Evolutionary conservation across 345 rosid genomes (phyloP).

Genomic region (Lepidium didymum): DNA sequence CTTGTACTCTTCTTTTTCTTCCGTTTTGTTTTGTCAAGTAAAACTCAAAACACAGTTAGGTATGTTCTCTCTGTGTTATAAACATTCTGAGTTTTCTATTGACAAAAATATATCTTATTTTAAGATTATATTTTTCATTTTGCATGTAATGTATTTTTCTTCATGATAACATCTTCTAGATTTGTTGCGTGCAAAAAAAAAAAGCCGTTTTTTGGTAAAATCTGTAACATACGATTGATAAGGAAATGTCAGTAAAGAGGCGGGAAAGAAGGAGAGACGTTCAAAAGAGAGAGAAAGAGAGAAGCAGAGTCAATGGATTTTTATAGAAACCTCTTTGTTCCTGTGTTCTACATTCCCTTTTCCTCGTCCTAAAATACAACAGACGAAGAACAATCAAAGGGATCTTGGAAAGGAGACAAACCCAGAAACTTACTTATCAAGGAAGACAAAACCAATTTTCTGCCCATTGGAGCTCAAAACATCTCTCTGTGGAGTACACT

Average conservation of each 20-base stretch:
- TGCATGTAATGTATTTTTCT: neutral
- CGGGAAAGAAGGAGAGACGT: conserved; percentile 26
- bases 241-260: conserved; percentile 3
- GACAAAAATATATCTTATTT: neutral
- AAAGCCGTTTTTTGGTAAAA: neutral
- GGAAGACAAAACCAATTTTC: neutral
- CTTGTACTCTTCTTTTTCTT: neutral
- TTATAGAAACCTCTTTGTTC: conserved; percentile 11
- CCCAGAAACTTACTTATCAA: neutral
- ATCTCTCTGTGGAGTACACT: neutral
- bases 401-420: neutral
- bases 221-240: neutral
- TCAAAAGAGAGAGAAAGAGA: conserved; percentile 6
- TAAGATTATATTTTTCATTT: neutral
- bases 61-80: neutral
- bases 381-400: neutral
- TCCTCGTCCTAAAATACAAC: neutral
- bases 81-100: neutral
- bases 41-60: neutral
- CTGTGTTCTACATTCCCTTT: neutral
- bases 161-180: neutral
- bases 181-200: neutral
- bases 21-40: neutral
- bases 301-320: conserved; percentile 8
- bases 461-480: neutral